Conservation (phyloP, 2,329 filamentous ascomycete species). For the Pleoardoris graminearum region DNA sequence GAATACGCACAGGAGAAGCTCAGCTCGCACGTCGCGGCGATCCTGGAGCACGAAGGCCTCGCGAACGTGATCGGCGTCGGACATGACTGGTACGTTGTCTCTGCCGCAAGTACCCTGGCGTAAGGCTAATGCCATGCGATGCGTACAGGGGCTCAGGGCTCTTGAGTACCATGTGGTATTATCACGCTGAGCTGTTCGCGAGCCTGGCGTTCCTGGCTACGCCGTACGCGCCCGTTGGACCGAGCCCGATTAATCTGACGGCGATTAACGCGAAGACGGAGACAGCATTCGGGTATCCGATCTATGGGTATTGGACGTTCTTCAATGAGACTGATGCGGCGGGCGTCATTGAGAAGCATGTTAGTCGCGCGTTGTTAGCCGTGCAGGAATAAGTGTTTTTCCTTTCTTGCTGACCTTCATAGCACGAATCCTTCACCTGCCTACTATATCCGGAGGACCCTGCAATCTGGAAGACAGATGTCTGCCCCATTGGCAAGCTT, state of each 20-base stretch:
- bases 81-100: conserved; percentile 6
- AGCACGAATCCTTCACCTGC: conserved; percentile 4
- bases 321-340: conserved; percentile 12
- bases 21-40: neutral
- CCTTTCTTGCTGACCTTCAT: neutral
- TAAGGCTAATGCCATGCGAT: neutral
- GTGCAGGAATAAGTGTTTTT: neutral
- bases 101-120: neutral
- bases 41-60: conserved; percentile 5
- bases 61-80: conserved; percentile 6
- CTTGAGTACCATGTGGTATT: neutral
- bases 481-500: conserved; percentile 9
- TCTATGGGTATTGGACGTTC: conserved; percentile 10
- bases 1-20: conserved; percentile 8
- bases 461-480: conserved; percentile 7
- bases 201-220: neutral
- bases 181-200: neutral
- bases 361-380: neutral
- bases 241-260: neutral
- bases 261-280: neutral
- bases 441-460: neutral
- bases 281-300: conserved; percentile 2
- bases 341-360: neutral
- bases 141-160: neutral
- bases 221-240: neutral